Percentiles rank a stretch among this genome's conserved stretches.
Evolutionary conservation across 2,329 filamentous ascomycete genomes (phyloP).

Genomic region (Microthyrium microscopicum): DNA sequence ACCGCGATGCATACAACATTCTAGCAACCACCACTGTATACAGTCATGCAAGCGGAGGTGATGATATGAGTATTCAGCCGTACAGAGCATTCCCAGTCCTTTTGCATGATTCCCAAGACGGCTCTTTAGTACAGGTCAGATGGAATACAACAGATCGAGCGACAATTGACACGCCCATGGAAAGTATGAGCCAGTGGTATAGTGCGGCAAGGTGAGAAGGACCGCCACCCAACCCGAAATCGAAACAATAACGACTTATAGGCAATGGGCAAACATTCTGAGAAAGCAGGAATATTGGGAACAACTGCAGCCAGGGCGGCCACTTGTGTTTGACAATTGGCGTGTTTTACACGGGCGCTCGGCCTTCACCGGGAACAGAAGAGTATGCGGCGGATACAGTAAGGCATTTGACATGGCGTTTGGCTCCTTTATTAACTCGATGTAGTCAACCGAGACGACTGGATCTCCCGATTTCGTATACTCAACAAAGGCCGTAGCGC

Average conservation of each 20-base stretch:
- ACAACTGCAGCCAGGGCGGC: slow-evolving; percentile 61
- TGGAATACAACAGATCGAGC: slow-evolving; percentile 93
- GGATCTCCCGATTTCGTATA: slow-evolving; percentile 10
- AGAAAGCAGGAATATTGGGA: slow-evolving; percentile 59
- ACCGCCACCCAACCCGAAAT: not conserved
- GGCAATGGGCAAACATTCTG: slow-evolving; percentile 55
- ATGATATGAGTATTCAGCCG: slow-evolving; percentile 65
- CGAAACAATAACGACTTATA: slow-evolving; percentile 10
- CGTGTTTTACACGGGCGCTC: slow-evolving; percentile 76
- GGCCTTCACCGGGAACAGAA: slow-evolving; percentile 65
- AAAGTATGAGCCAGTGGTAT: slow-evolving; percentile 53
- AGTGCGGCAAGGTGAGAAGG: slow-evolving; percentile 40
- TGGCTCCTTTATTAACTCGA: not conserved
- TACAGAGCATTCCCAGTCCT: slow-evolving; percentile 56
- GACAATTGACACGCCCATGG: slow-evolving; percentile 39
- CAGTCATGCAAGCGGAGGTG: slow-evolving; percentile 76
- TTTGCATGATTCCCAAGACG: slow-evolving; percentile 33
- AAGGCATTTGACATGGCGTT: slow-evolving; percentile 23
- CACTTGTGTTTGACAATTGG: slow-evolving; percentile 93
- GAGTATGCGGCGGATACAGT: slow-evolving; percentile 88
- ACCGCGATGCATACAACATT: slow-evolving; percentile 37
- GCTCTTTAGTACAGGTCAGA: slow-evolving; percentile 46
- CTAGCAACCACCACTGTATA: slow-evolving; percentile 44
- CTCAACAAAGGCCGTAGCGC: slow-evolving; percentile 5
- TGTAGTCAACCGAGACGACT: slow-evolving; percentile 12